These are phyloP conservation scores for Phytophthora megakarya DNA, from an alignment of 352 stramenopile species.

Conservation along the genomic window DNA sequence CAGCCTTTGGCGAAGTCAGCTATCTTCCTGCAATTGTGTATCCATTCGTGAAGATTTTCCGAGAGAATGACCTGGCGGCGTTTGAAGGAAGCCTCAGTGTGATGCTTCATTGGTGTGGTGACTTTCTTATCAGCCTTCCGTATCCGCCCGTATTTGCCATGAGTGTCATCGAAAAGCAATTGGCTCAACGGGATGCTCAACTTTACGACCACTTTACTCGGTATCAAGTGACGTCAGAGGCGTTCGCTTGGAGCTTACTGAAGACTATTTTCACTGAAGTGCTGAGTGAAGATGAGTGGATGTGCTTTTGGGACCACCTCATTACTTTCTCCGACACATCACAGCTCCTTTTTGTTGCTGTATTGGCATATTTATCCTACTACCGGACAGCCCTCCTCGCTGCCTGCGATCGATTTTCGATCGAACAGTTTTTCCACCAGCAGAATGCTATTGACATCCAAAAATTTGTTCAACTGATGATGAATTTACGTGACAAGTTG, in stretches of 20 bases:
- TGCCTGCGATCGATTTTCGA: conserved; percentile 56
- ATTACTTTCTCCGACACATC: conserved; percentile 76
- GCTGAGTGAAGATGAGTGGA: conserved; percentile 86
- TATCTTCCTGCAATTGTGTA: conserved; percentile 88
- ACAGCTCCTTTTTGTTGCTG: conserved; percentile 61
- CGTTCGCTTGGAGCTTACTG: conserved; percentile 88
- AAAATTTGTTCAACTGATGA: conserved; percentile 68
- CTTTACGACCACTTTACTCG: conserved; percentile 81
- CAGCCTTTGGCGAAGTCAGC: conserved; percentile 85
- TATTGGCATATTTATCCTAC: conserved; percentile 77
- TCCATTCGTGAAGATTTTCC: conserved; percentile 89
- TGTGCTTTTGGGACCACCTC: conserved; percentile 89
- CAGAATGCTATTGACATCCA: conserved; percentile 83
- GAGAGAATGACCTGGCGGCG: conserved; percentile 85
- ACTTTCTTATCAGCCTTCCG: conserved; percentile 84
- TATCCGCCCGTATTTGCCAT: conserved; percentile 82
- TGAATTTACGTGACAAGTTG: conserved; percentile 54
- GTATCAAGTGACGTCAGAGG: conserved; percentile 59
- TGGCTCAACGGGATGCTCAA: conserved; percentile 71
- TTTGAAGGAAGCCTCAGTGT: conserved; percentile 90
- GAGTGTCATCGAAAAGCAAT: conserved; percentile 64
- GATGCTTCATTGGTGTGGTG: conserved; percentile 84
- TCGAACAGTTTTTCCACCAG: conserved; percentile 88
- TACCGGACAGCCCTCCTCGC: conserved; percentile 67
- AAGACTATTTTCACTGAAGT: conserved; percentile 90